Conservation (phyloP, 139 green algal species). For the Diplosphaera chodatii region DNA sequence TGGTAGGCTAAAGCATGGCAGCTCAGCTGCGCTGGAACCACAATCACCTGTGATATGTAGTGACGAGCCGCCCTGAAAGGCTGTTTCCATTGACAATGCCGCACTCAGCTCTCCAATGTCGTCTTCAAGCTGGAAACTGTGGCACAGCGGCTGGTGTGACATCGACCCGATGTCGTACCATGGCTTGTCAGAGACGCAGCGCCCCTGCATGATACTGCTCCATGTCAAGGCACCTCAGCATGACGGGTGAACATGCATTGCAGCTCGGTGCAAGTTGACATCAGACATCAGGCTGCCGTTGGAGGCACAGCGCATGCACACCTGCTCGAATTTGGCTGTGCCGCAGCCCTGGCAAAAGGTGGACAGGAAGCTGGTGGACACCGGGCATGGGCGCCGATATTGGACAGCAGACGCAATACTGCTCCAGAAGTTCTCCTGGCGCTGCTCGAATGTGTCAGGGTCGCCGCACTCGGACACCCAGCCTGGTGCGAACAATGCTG, state of each 20-base stretch:
- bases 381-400: background rate
- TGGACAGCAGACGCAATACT: background rate
- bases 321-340: no score
- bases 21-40: background rate
- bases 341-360: background rate
- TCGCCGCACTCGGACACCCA: constrained; percentile 49
- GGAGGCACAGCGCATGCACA: no score
- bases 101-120: background rate
- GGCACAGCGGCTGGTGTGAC: background rate
- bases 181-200: no score
- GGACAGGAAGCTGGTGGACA: background rate
- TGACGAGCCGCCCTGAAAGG: background rate
- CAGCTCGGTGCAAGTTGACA: no score
- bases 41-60: background rate
- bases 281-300: no score
- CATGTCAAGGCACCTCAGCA: background rate
- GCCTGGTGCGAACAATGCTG: constrained; percentile 50
- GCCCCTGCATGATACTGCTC: background rate
- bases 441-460: background rate
- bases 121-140: background rate
- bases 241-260: no score
- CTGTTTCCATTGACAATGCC: background rate
- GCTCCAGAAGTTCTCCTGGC: background rate
- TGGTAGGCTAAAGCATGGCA: no score
- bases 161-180: background rate